Percentiles rank a stretch among this genome's conserved stretches.
Conservation (phyloP, 2,329 filamentous ascomycete species). For the Trichoderma gracile region DNA sequence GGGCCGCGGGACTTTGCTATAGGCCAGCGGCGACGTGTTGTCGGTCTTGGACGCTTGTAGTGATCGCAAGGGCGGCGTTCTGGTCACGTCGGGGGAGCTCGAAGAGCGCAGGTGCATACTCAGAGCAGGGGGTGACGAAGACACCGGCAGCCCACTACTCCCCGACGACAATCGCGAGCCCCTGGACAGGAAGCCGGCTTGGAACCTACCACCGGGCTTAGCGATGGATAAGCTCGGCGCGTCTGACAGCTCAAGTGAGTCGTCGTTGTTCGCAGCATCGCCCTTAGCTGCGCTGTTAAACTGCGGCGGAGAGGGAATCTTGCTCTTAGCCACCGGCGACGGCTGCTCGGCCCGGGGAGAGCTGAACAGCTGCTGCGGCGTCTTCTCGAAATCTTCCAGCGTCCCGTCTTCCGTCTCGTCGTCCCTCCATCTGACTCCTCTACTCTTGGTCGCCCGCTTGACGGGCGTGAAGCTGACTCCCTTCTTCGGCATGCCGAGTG, state of each 20-base stretch:
- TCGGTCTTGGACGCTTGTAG: conserved; percentile 54
- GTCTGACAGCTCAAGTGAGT: conserved; percentile 56
- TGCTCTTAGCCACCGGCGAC: conserved; percentile 32
- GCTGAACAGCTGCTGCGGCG: conserved; percentile 67
- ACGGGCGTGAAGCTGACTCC: conserved; percentile 78
- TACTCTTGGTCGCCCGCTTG: conserved; percentile 69
- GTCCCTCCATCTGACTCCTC: conserved; percentile 89
- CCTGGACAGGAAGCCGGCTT: conserved; percentile 80
- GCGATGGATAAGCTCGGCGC: conserved; percentile 35
- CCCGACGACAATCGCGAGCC: conserved; percentile 39
- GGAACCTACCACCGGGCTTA: conserved; percentile 77
- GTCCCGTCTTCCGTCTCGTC: conserved; percentile 81
- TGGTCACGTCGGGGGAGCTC: conserved; percentile 35
- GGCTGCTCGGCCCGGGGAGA: conserved; percentile 56
- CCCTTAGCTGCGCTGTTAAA: conserved; percentile 23
- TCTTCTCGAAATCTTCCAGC: conserved; percentile 88
- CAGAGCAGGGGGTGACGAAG: conserved; percentile 54
- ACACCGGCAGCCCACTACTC: conserved; percentile 63
- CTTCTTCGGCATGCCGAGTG: conserved; percentile 60
- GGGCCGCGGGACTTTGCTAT: conserved; percentile 27
- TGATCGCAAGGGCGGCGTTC: conserved; percentile 49
- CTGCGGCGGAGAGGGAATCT: conserved; percentile 37
- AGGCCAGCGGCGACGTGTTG: conserved; percentile 46
- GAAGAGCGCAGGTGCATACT: conserved; percentile 59
- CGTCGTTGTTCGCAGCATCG: conserved; percentile 43